phyloP scores from a whole-genome alignment of 1,139 yeast genomes.

The Hemisphaericaspora xylanilytica region DNA sequence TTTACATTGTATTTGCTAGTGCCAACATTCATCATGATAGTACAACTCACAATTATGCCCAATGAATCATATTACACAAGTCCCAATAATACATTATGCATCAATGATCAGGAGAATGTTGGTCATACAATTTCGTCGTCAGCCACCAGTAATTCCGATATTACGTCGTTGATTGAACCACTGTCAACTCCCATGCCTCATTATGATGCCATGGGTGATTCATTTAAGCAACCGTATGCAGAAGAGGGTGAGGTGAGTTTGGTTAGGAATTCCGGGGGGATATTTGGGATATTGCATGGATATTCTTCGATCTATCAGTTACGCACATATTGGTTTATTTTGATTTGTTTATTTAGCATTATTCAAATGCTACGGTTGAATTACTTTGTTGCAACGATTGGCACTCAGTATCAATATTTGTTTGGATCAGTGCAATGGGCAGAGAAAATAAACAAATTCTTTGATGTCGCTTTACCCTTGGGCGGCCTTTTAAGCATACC shows the following conservation, averaged over 20 bases:
- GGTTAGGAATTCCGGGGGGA: slow-evolving; percentile 36
- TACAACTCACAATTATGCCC: slow-evolving; percentile 44
- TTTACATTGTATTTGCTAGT: slow-evolving; percentile 38
- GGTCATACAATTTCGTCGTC: slow-evolving; percentile 8
- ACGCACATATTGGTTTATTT: slow-evolving; percentile 42
- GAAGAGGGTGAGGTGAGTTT: slow-evolving; percentile 39
- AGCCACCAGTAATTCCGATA: slow-evolving; percentile 2
- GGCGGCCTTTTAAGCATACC: slow-evolving; percentile 46
- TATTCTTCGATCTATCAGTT: slow-evolving; percentile 41
- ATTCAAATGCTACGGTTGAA: slow-evolving; percentile 46
- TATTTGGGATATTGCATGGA: slow-evolving; percentile 46
- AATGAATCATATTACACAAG: slow-evolving; percentile 38
- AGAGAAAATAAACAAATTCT: slow-evolving; percentile 32
- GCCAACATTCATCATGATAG: slow-evolving; percentile 39
- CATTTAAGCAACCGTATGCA: slow-evolving; percentile 44
- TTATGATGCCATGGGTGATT: slow-evolving; percentile 47
- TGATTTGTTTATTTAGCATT: slow-evolving; percentile 39
- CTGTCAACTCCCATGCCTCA: slow-evolving; percentile 16
- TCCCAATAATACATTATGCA: slow-evolving; percentile 28
- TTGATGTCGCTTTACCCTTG: slow-evolving; percentile 46
- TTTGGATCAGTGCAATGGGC: slow-evolving; percentile 30
- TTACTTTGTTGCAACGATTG: slow-evolving; percentile 47
- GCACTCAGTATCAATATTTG: slow-evolving; percentile 43
- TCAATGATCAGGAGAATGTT: slow-evolving; percentile 20
- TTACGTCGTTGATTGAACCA: slow-evolving; percentile 15